phyloP scores from a whole-genome alignment of 768 basidiomycete species.

The Auricularia heimuer region DNA sequence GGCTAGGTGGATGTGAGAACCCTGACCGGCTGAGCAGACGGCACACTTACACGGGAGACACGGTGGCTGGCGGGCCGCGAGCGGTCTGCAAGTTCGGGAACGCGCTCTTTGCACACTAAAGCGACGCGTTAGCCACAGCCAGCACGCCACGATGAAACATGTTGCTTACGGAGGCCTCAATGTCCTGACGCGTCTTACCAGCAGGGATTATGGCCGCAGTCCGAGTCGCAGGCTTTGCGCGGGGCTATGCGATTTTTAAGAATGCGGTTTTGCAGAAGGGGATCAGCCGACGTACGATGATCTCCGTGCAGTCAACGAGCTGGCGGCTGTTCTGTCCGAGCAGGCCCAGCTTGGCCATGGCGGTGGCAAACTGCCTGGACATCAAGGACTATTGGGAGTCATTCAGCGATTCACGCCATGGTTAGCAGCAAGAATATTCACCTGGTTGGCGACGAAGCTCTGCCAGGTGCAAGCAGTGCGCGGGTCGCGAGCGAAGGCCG shows the following conservation, averaged over 20 bases:
- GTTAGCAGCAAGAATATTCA: not conserved
- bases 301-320: constrained; percentile 36
- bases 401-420: not conserved
- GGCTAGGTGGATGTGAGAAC: not conserved
- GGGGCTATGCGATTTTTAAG: not conserved
- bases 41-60: not conserved
- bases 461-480: constrained; percentile 42
- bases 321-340: constrained; percentile 30
- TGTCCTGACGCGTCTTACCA: not conserved
- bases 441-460: constrained; percentile 24
- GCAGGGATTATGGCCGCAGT: not conserved
- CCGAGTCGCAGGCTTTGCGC: not conserved
- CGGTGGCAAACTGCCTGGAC: constrained; percentile 27
- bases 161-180: not conserved
- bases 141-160: not conserved
- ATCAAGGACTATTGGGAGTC: constrained; percentile 25
- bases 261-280: not conserved
- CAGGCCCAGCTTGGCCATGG: constrained; percentile 34
- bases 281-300: constrained; percentile 17
- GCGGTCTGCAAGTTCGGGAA: not conserved
- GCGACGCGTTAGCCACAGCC: not conserved
- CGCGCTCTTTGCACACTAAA: not conserved
- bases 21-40: not conserved
- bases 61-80: not conserved
- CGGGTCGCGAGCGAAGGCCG: constrained; percentile 26